These are phyloP conservation scores for Colletotrichum camelliae DNA, from an alignment of 2,329 filamentous ascomycete species.

Conservation along the genomic window DNA sequence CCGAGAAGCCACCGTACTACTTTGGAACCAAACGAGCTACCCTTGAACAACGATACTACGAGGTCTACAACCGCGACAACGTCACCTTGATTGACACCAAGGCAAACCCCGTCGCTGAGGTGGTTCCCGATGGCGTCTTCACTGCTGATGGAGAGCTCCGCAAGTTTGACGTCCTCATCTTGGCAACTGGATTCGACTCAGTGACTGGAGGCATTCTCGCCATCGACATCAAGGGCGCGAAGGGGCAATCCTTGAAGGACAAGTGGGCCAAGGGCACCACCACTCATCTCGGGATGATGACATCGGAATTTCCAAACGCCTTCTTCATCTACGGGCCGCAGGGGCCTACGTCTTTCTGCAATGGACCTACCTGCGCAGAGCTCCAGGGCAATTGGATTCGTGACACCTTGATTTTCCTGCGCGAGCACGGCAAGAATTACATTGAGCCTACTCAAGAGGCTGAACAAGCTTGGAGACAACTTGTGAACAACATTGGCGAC, in stretches of 20 bases:
- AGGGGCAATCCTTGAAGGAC: not conserved
- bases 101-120: not conserved
- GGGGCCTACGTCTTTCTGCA: not conserved
- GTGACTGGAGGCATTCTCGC: not conserved
- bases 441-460: not conserved
- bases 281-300: not conserved
- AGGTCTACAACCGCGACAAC: not conserved
- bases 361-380: not conserved
- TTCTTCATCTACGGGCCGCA: not conserved
- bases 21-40: not conserved
- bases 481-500: not conserved
- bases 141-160: not conserved
- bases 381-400: not conserved
- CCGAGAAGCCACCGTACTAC: not conserved
- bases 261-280: not conserved
- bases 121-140: not conserved
- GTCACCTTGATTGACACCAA: not conserved
- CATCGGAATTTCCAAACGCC: not conserved
- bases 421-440: not conserved
- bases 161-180: not conserved
- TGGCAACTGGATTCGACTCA: not conserved
- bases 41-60: not conserved
- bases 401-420: not conserved
- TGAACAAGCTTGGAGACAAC: not conserved
- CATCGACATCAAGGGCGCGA: not conserved